Conservation (phyloP, 2,329 filamentous ascomycete species). For the Talaromyces sp. region DNA sequence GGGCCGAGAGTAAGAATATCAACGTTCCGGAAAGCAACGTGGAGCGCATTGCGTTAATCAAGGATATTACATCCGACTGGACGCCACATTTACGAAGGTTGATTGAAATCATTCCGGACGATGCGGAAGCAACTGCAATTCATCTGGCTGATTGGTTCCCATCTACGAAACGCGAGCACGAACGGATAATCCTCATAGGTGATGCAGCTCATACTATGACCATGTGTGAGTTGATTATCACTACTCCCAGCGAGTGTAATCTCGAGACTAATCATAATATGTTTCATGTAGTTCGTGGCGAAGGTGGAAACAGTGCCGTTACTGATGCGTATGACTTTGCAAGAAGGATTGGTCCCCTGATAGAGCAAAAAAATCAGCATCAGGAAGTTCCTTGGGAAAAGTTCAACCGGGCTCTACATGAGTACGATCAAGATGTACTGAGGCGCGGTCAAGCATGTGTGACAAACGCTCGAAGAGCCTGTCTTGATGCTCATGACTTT, state of each 20-base stretch:
- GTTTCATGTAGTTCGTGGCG: conserved; percentile 49
- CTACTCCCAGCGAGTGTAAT: neutral
- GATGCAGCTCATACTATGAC: conserved; percentile 59
- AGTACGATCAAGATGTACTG: conserved; percentile 48
- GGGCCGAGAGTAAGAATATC: conserved; percentile 41
- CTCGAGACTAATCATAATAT: neutral
- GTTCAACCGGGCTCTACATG: conserved; percentile 21
- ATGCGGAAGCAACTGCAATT: conserved; percentile 46
- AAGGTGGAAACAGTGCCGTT: conserved; percentile 58
- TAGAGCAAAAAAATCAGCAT: neutral
- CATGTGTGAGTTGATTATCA: conserved; percentile 50
- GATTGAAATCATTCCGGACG: conserved; percentile 40
- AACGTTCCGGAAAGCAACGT: conserved; percentile 41
- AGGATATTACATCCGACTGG: conserved; percentile 46
- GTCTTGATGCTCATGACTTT: conserved; percentile 55
- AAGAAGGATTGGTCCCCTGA: conserved; percentile 26
- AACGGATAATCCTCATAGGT: conserved; percentile 49
- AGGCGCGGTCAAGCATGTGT: conserved; percentile 47
- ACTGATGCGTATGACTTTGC: conserved; percentile 50
- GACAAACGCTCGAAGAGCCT: conserved; percentile 51
- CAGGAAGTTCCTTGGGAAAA: conserved; percentile 2
- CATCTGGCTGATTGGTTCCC: conserved; percentile 51
- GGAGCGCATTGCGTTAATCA: conserved; percentile 45
- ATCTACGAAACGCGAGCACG: conserved; percentile 31
- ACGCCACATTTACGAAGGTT: conserved; percentile 50